Percentiles rank a stretch among this genome's conserved stretches.
Conservation (phyloP, 1,284 basidiomycete genomes). For the Hypsizygus ulmarius region DNA sequence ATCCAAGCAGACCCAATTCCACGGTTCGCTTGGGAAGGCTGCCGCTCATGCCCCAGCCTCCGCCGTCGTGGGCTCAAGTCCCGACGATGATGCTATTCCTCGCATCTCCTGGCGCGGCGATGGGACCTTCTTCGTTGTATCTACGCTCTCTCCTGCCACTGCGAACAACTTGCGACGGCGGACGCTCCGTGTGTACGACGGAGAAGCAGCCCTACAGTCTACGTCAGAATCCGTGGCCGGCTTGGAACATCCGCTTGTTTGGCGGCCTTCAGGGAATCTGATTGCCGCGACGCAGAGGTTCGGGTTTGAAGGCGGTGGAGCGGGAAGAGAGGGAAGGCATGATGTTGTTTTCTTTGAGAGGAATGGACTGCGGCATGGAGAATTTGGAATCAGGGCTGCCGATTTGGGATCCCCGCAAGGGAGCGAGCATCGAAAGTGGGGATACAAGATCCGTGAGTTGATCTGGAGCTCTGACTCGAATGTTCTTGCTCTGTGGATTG, state of each 20-base stretch:
- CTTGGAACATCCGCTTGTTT: conserved; percentile 78
- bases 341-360: conserved; percentile 95
- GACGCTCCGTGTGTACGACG: conserved; percentile 77
- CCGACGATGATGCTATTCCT: conserved; percentile 73
- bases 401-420: conserved; percentile 30
- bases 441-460: conserved; percentile 73
- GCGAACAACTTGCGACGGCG: conserved; percentile 37
- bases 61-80: conserved; percentile 46
- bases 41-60: conserved; percentile 63
- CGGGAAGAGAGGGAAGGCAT: conserved; percentile 68
- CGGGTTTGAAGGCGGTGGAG: conserved; percentile 68
- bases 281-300: conserved; percentile 85
- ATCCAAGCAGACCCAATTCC: conserved; percentile 95
- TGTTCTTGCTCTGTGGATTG: conserved; percentile 84
- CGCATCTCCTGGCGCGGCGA: conserved; percentile 94
- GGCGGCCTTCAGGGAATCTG: conserved; percentile 88
- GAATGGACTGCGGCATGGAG: conserved; percentile 91
- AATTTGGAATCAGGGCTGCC: conserved; percentile 65
- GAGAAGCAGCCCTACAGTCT: conserved; percentile 77
- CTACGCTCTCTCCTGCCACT: conserved; percentile 50
- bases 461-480: conserved; percentile 90
- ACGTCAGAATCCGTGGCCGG: conserved; percentile 86
- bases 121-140: conserved; percentile 85
- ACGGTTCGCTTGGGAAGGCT: conserved; percentile 91
- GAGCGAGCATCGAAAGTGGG: conserved; percentile 42